A percentile compares a stretch with the other conserved stretches of the same genome.
Conservation (phyloP, 331 rosid genomes). For the Dryas integrifolia region DNA sequence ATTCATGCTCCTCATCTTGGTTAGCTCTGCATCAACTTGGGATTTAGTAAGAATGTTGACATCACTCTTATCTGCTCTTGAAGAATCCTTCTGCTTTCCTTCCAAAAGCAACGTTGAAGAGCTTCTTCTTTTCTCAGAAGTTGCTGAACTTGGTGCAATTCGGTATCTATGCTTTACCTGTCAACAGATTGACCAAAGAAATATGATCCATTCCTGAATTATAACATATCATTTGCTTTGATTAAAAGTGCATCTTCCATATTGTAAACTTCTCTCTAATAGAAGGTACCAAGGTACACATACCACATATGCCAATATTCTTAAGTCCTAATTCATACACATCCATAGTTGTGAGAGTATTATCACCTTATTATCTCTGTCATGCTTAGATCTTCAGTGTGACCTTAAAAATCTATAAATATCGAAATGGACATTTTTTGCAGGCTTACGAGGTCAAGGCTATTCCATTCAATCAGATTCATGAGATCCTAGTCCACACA, state of each 20-base stretch:
- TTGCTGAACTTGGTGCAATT: slow-evolving; percentile 46
- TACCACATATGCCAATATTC: neutral
- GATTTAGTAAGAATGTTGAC: slow-evolving; percentile 53
- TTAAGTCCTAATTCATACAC: neutral
- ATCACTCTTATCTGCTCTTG: slow-evolving; percentile 46
- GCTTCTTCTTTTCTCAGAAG: slow-evolving; percentile 60
- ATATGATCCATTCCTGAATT: slow-evolving; percentile 19
- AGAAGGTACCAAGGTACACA: neutral
- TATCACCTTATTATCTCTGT: slow-evolving; percentile 4
- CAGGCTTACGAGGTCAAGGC: slow-evolving; percentile 14
- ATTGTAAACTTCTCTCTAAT: slow-evolving; percentile 2
- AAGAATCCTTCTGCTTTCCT: slow-evolving; percentile 55
- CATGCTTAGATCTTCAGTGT: slow-evolving; percentile 17
- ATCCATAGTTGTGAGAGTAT: neutral
- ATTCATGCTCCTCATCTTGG: slow-evolving; percentile 70
- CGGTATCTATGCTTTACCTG: slow-evolving; percentile 82
- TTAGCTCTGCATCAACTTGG: slow-evolving; percentile 71
- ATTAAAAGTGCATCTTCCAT: slow-evolving; percentile 12
- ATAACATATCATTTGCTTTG: slow-evolving; percentile 10
- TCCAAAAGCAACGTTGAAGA: slow-evolving; percentile 48
- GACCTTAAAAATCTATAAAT: slow-evolving; percentile 19
- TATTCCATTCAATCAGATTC: slow-evolving; percentile 12
- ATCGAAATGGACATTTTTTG: neutral
- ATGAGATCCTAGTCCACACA: slow-evolving; percentile 23
- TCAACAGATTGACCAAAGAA: slow-evolving; percentile 25